Conservation (phyloP, 1,139 yeast species). For the Pichia sp. region DNA sequence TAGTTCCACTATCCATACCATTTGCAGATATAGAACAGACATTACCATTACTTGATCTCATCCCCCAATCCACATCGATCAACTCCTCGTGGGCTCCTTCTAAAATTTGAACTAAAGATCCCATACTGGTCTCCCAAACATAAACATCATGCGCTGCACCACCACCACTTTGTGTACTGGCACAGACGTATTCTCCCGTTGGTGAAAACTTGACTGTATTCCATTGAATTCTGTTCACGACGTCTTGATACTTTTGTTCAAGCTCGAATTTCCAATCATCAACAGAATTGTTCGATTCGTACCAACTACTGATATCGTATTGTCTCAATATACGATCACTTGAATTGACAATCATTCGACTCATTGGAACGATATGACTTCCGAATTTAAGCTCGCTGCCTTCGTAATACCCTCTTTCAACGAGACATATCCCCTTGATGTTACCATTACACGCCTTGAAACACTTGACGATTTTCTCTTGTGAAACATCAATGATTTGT, state of each 20-base stretch:
- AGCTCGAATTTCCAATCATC: constrained; percentile 58
- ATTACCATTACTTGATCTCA: constrained; percentile 38
- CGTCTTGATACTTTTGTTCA: constrained; percentile 87
- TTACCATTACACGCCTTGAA: constrained; percentile 64
- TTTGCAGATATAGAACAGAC: constrained; percentile 77
- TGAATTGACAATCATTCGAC: constrained; percentile 63
- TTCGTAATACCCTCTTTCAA: constrained; percentile 40
- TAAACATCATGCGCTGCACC: constrained; percentile 89
- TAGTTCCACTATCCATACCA: constrained; percentile 81
- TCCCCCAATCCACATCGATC: constrained; percentile 85
- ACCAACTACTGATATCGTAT: constrained; percentile 37
- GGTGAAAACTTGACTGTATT: constrained; percentile 75
- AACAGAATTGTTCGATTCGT: constrained; percentile 17
- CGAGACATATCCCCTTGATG: constrained; percentile 66
- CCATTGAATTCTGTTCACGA: constrained; percentile 89
- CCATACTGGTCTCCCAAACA: constrained; percentile 91
- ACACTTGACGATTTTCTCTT: constrained; percentile 42
- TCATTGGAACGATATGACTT: constrained; percentile 36
- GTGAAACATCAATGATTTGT: constrained; percentile 43
- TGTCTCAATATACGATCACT: constrained; percentile 85
- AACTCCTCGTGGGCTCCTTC: constrained; percentile 93
- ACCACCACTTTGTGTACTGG: constrained; percentile 83
- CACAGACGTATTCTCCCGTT: constrained; percentile 82
- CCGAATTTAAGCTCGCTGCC: constrained; percentile 36
- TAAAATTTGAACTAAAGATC: constrained; percentile 80